phyloP scores from a whole-genome alignment of 495 filamentous ascomycete species.

The Aspergillus avenaceus region DNA sequence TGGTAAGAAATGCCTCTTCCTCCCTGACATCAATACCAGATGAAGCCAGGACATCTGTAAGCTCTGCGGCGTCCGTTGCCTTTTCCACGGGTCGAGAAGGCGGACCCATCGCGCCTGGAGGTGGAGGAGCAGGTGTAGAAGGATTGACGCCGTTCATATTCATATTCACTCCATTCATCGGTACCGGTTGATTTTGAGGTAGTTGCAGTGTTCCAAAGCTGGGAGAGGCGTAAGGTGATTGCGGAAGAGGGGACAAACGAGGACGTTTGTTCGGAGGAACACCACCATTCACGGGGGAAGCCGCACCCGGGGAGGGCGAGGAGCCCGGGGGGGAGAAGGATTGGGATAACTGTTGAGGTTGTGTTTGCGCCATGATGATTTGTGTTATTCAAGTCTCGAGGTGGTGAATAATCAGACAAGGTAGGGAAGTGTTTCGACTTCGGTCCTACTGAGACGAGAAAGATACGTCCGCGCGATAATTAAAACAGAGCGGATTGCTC shows the following conservation, averaged over 20 bases:
- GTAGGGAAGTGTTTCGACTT: constrained; percentile 1
- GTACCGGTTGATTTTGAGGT: constrained; percentile 26
- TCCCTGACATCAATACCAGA: constrained; percentile 80
- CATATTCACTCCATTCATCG: constrained; percentile 30
- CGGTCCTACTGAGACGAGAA: constrained; percentile 19
- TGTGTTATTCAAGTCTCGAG: constrained; percentile 1
- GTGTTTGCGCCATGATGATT: constrained; percentile 63
- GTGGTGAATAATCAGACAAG: not conserved
- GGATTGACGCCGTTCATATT: constrained; percentile 35
- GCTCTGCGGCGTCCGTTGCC: constrained; percentile 63
- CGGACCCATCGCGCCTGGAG: constrained; percentile 69
- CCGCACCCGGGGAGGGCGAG: constrained; percentile 44
- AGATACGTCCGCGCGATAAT: constrained; percentile 35
- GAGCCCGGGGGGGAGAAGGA: constrained; percentile 53
- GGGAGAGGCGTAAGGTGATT: constrained; percentile 47
- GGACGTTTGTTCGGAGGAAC: constrained; percentile 58
- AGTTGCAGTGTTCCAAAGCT: constrained; percentile 44
- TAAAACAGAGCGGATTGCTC: constrained; percentile 40
- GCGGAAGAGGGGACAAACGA: constrained; percentile 63
- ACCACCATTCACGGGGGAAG: constrained; percentile 38
- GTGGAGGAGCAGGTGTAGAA: constrained; percentile 32
- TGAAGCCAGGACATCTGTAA: constrained; percentile 71
- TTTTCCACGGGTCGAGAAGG: constrained; percentile 69
- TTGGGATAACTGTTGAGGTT: constrained; percentile 47
- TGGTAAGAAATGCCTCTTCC: constrained; percentile 70